Base-by-base conservation (phyloP, 2,329 filamentous ascomycete species). In the Ascochyta pisi region DNA sequence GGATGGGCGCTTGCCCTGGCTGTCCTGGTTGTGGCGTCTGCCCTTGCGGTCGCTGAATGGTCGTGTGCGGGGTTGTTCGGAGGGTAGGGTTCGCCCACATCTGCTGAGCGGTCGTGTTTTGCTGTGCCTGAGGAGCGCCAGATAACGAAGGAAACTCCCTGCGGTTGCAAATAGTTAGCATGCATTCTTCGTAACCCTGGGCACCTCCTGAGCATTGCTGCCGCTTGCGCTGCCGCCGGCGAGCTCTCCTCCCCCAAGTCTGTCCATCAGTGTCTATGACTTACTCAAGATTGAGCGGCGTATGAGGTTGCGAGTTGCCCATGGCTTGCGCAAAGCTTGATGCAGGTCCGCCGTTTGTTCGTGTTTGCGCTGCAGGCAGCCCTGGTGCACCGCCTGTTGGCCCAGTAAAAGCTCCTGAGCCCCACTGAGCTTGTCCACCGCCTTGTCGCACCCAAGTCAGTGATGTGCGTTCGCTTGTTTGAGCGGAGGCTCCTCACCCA, bases 81-180 rank as follows among this genome's bases (percentile, higher is more conserved):
- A 85, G 80, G 54, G 80, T 83, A 22, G 82, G 81, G 65, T 84
- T 86, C 60, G 82, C 83, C 83, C 83, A 83, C 68, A 84, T 79
- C 63, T 83, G 75, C 75, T 83, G 79, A 42, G 80, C 76, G 44
- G 72, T 67, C 34, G 80, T 81, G 54, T 80, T 83, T 62, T 83
- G 82, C 52, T 83, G 80, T 61, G 82, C 78, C 68, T 85, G 83
- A 29, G 84, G 79, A 16, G 81, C 79, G 53, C 83, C 82, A 40
- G 84, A 86, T 64, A 88, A 75, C 10, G 83, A 85, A 42, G 85
- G 85, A 54, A 88, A 88, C 68, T 88, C 85, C 68, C 85, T 88
- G 59, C 50, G 23, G 61, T 67, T 43, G 51, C 23, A 39, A 57
- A 68, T 35, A 35, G 56, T 69, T 63, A 73, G 68, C 65, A 50